Evolutionary conservation across 2,329 filamentous ascomycete genomes (phyloP), one percentile per base, ranked within the genome.

Genomic region (Aspergillus fumigatiaffinis): DNA sequence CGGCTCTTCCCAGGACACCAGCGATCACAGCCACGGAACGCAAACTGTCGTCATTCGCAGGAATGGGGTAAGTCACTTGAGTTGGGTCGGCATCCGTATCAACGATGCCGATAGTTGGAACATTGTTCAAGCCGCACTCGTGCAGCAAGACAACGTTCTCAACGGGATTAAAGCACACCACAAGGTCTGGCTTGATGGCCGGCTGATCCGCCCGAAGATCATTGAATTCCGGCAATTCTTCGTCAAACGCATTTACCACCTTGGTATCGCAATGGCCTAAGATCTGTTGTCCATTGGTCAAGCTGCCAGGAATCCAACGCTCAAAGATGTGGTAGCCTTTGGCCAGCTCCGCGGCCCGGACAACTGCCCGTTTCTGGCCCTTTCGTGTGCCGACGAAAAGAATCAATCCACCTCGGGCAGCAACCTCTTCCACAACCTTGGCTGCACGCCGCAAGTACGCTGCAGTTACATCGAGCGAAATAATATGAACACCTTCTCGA

Each of bases 41-140:
- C 64, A 96, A 76, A 84, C 92, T 96, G 81, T 99, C 94, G 71
- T 99, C 94, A 73, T 99, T 99, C 52, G 91, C 91, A 1, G 94
- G 94, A 65, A 99, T 97, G 14, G 90, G 90, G 72, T 99, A 99
- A 3, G 94, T 97, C 52, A 97, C 92, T 85, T 90, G 93, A 0
- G 91, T 91, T 0, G 94, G 91, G 75, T 97, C 90, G 2, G 87
- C 88, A 74, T 99, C 90, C 1, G 94, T 97, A 75, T 99, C 94
- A 64, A 97, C 89, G 57, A 99, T 82, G 50, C 93, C 94, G 68
- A 99, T 94, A 0, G 94, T 97, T 1, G 94, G 94, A 56, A 99
- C 90, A 69, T 88, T 90, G 71, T 91, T 88, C 57, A 92, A 73
- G 0, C 89, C 90, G 73, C 94, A 97, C 80, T 99, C 94, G 75